Percentiles rank a stretch among this genome's conserved stretches.
Conservation (phyloP, 768 basidiomycete species). For the Boletus edulis region DNA sequence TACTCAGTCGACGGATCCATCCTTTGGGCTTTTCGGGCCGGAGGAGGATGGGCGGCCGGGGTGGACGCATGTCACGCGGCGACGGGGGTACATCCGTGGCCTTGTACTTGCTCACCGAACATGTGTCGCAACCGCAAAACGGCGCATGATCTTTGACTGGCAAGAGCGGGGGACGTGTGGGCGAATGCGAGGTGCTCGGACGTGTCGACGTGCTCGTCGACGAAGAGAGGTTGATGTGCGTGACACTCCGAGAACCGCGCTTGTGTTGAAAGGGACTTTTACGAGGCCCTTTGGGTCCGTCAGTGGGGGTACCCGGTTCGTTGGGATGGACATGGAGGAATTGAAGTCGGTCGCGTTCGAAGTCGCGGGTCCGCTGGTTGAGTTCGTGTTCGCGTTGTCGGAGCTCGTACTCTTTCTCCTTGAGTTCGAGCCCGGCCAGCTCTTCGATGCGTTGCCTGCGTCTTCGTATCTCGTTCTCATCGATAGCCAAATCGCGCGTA, state of each 20-base stretch:
- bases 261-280: conserved; percentile 24
- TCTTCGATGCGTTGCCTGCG: conserved; percentile 48
- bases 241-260: conserved; percentile 29
- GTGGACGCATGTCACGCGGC: conserved; percentile 38
- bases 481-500: conserved; percentile 15
- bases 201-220: conserved; percentile 9
- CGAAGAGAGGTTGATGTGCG: conserved; percentile 24
- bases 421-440: conserved; percentile 48
- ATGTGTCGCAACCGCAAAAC: conserved; percentile 65
- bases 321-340: conserved; percentile 34
- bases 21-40: conserved; percentile 60
- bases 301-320: conserved; percentile 25
- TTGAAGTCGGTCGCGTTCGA: conserved; percentile 54
- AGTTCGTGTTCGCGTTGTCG: conserved; percentile 55
- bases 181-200: conserved; percentile 29
- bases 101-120: conserved; percentile 59
- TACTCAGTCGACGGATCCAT: conserved; percentile 77
- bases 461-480: conserved; percentile 28
- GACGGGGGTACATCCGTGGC: conserved; percentile 24
- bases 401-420: conserved; percentile 54
- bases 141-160: conserved; percentile 48
- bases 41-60: conserved; percentile 42
- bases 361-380: conserved; percentile 48
- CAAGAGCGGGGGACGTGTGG: conserved; percentile 26
- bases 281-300: conserved; percentile 29